Percentiles rank a stretch among this genome's conserved stretches.
phyloP scores from a whole-genome alignment of 768 basidiomycete genomes.

The Suillus paluster region DNA sequence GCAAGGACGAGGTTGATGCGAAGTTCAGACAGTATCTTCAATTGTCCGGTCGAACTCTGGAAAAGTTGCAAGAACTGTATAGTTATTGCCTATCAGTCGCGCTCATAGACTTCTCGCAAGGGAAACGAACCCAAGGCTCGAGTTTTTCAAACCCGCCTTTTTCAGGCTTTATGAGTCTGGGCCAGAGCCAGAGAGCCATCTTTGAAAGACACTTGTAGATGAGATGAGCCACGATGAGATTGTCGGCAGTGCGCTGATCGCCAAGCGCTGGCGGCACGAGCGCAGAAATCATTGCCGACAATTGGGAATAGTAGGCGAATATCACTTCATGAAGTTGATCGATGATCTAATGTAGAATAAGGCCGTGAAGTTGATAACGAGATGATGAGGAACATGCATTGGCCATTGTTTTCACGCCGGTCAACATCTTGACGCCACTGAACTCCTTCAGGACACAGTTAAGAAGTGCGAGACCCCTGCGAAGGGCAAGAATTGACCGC shows the following conservation, averaged over 20 bases:
- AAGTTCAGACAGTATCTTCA: slow-evolving; percentile 58
- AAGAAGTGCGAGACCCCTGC: slow-evolving; percentile 65
- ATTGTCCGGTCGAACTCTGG: slow-evolving; percentile 57
- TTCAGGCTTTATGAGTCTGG: slow-evolving; percentile 45
- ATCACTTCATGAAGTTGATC: slow-evolving; percentile 54
- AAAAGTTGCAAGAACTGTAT: slow-evolving; percentile 66
- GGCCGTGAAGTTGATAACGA: not conserved
- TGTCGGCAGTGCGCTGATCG: slow-evolving; percentile 45
- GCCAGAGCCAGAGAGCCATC: slow-evolving; percentile 76
- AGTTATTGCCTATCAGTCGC: slow-evolving; percentile 7
- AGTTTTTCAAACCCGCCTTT: slow-evolving; percentile 49
- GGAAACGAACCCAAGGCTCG: slow-evolving; percentile 55
- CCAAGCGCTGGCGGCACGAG: slow-evolving; percentile 40
- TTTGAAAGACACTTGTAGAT: slow-evolving; percentile 77
- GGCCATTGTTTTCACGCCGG: slow-evolving; percentile 68
- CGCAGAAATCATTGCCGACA: slow-evolving; percentile 40
- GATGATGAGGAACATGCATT: slow-evolving; percentile 44
- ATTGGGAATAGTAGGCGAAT: slow-evolving; percentile 62
- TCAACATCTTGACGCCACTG: slow-evolving; percentile 67
- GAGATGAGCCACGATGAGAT: slow-evolving; percentile 64
- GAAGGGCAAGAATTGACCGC: slow-evolving; percentile 52
- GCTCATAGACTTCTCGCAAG: not conserved
- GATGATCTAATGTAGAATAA: slow-evolving; percentile 22
- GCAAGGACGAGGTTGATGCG: slow-evolving; percentile 58
- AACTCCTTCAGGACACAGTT: slow-evolving; percentile 75